phyloP scores from a whole-genome alignment of 1,139 yeast species.

The Geotrichum bryndzae region DNA sequence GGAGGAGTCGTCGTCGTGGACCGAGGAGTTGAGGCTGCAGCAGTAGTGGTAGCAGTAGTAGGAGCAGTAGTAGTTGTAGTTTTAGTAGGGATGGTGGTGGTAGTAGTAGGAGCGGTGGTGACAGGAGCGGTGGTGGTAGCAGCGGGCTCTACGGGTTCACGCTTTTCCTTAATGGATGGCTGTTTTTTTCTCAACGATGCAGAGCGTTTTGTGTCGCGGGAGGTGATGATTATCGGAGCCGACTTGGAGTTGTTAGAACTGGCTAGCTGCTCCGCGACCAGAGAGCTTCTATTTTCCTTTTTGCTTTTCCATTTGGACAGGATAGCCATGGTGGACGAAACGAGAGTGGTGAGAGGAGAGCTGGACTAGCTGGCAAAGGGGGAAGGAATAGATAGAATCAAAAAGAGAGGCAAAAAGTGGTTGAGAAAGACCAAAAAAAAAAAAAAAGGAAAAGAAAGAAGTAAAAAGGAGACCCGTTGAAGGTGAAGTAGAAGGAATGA shows the following conservation, averaged over 20 bases:
- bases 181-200: neutral
- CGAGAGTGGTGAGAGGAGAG: neutral
- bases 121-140: neutral
- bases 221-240: neutral
- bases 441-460: neutral
- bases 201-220: neutral
- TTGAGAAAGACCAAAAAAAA: neutral
- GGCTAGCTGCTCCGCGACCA: neutral
- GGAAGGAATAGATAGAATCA: neutral
- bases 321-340: conserved; percentile 2
- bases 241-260: neutral
- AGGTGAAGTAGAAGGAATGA: neutral
- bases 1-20: conserved; percentile 4
- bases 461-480: neutral
- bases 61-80: too few relatives aligned
- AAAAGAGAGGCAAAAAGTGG: neutral
- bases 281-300: conserved; percentile 4
- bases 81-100: too few relatives aligned
- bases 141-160: neutral
- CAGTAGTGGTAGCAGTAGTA: neutral
- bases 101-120: neutral
- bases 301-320: conserved; percentile 7
- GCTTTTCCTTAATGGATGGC: neutral
- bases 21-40: conserved; percentile 3
- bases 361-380: neutral